A percentile compares a stretch with the other conserved stretches of the same genome.
Evolutionary conservation across 1,284 basidiomycete genomes (phyloP).

Genomic region (Melanopsichium pennsylvanicum): DNA sequence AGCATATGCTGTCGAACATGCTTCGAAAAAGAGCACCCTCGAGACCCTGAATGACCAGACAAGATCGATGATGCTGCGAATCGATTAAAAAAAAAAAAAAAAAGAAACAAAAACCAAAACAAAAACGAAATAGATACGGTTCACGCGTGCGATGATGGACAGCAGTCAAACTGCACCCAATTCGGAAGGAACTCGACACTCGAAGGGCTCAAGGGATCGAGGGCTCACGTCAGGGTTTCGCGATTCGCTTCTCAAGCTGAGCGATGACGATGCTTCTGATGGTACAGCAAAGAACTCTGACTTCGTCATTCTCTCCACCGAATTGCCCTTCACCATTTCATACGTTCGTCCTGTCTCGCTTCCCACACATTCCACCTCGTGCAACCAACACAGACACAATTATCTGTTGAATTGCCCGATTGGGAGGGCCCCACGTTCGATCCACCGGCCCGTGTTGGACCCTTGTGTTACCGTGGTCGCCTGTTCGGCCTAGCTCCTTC

Average conservation of each 20-base stretch:
- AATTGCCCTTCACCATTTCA: background rate
- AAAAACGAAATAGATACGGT: background rate
- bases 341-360: slow-evolving; percentile 5
- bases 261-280: too few relatives aligned
- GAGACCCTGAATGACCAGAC: too few relatives aligned
- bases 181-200: background rate
- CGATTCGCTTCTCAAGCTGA: background rate
- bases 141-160: slow-evolving; percentile 1
- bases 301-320: background rate
- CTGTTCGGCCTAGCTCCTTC: background rate
- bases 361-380: background rate
- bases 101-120: background rate
- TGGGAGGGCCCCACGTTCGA: slow-evolving; percentile 9
- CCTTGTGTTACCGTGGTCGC: slow-evolving; percentile 19
- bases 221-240: slow-evolving; percentile 41
- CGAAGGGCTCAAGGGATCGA: slow-evolving; percentile 5
- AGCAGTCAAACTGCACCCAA: background rate
- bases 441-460: slow-evolving; percentile 18
- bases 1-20: too few relatives aligned
- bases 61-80: too few relatives aligned
- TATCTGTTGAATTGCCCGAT: too few relatives aligned
- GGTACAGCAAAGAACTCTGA: too few relatives aligned
- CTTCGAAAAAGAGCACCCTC: too few relatives aligned
- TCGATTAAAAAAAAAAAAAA: background rate
- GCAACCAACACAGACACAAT: background rate